Evolutionary conservation across 2,329 filamentous ascomycete species (phyloP), one percentile per base, ranked within the genome.

Genomic region (Zasmidium cellare): DNA sequence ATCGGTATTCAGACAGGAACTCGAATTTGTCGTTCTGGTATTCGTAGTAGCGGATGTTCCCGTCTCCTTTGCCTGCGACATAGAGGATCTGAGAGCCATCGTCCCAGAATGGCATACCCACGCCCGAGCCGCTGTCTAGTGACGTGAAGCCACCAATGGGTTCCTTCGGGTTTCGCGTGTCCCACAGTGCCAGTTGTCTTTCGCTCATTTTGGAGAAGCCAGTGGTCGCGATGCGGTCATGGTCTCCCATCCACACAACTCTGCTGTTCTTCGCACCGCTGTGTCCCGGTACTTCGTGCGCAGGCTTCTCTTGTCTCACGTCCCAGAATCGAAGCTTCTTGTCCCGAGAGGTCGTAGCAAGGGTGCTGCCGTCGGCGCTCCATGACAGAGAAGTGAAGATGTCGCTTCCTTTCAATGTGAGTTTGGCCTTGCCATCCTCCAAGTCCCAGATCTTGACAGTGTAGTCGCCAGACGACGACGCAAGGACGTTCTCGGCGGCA

Each of bases 31-130:
- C 93, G 77, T 97, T 96, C 73, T 96, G 90, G 72, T 96, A 96
- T 77, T 99, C 94, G 75, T 90, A 99, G 82, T 99, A 99, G 64
- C 94, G 92, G 72, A 99, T 99, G 77, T 99, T 99, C 71, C 94
- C 94, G 73, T 99, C 94, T 76, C 93, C 94, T 81, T 97, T 97
- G 73, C 94, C 94, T 69, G 94, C 94, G 72, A 99, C 84, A 77
- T 97, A 99, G 71, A 99, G 81, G 74, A 91, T 96, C 78, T 94
- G 92, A 53, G 91, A 96, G 60, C 92, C 91, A 60, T 97, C 93
- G 74, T 99, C 94, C 94, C 94, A 99, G 84, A 99, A 97, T 28
- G 94, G 94, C 91, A 99, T 97, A 83, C 92, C 96, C 59, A 99
- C 92, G 74, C 94, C 94, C 47, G 93, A 97, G 70, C 96, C 96